Percentiles rank a stretch among this genome's conserved stretches.
These are phyloP conservation scores for Citrus glauca DNA, from an alignment of 345 rosid genomes.

Conservation along the genomic window DNA sequence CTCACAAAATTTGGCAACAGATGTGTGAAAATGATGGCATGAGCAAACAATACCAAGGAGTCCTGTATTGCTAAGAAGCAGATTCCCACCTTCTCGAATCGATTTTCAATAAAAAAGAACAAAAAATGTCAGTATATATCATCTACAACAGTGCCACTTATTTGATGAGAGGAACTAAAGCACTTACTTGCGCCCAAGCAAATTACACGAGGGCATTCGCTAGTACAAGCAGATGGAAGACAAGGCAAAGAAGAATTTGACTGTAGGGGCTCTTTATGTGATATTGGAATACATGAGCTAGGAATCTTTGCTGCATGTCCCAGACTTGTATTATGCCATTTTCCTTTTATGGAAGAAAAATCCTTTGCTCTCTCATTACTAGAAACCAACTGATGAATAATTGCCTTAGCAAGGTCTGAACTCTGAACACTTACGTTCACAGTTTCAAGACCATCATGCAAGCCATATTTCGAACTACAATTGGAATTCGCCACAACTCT, in stretches of 20 bases:
- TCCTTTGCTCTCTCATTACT: constrained; percentile 24
- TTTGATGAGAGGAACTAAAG: background rate
- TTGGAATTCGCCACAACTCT: constrained; percentile 9
- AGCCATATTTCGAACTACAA: constrained; percentile 9
- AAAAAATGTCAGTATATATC: constrained; percentile 1
- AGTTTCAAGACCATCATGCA: constrained; percentile 22
- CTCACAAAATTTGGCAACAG: constrained; percentile 51
- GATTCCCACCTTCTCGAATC: constrained; percentile 35
- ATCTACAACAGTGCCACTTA: background rate
- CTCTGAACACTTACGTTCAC: constrained; percentile 13
- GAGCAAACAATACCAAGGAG: constrained; percentile 43
- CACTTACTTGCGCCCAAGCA: constrained; percentile 46
- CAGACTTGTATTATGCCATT: constrained; percentile 3
- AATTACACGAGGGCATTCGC: constrained; percentile 35
- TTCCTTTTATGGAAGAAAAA: constrained; percentile 18
- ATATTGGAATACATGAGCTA: constrained; percentile 6
- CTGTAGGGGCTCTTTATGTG: constrained; percentile 12
- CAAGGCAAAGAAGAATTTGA: constrained; percentile 19
- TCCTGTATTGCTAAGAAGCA: constrained; percentile 53
- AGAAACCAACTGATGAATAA: constrained; percentile 13
- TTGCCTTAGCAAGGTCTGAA: constrained; percentile 23
- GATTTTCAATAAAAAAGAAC: constrained; percentile 2
- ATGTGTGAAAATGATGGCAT: constrained; percentile 46
- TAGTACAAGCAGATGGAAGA: constrained; percentile 17
- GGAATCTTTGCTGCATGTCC: constrained; percentile 19